A percentile compares a stretch with the other conserved stretches of the same genome.
These are phyloP conservation scores for Chenopodium formosanum DNA, from an alignment of 148 eudicot species.

Conservation along the genomic window DNA sequence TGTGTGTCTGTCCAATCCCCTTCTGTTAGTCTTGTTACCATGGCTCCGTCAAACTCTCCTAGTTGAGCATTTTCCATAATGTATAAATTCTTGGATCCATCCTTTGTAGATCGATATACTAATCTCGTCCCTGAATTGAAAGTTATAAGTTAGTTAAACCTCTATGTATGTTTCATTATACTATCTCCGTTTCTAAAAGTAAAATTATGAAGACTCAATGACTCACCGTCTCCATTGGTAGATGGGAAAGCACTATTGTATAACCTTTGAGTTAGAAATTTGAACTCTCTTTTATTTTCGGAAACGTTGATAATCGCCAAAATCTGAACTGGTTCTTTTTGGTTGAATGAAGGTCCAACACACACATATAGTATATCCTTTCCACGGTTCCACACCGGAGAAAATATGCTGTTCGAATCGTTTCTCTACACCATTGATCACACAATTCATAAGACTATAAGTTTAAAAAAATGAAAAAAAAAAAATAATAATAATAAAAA, in stretches of 20 bases:
- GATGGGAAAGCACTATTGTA: constrained; percentile 28
- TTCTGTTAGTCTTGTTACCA: constrained; percentile 11
- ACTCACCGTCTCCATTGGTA: constrained; percentile 10
- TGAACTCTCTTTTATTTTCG: not conserved
- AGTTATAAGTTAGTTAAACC: no score
- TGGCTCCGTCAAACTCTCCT: not conserved
- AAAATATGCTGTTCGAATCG: constrained; percentile 9
- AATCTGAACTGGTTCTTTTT: not conserved
- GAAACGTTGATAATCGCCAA: constrained; percentile 1
- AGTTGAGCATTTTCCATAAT: constrained; percentile 17
- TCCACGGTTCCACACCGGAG: constrained; percentile 12
- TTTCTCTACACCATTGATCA: no score
- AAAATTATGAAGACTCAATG: no score
- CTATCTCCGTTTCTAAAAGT: no score
- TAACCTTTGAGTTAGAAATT: not conserved
- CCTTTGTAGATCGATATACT: constrained; percentile 19
- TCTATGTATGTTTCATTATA: no score
- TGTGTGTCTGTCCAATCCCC: constrained; percentile 25
- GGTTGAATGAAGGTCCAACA: constrained; percentile 22
- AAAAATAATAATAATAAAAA: no score
- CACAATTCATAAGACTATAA: no score
- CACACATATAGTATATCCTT: constrained; percentile 23
- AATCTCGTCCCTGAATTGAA: constrained; percentile 12
- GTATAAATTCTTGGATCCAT: constrained; percentile 21
- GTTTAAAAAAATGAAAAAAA: no score